These are phyloP conservation scores for Trichophaea hybrida DNA, from an alignment of 2,329 filamentous ascomycete genomes.

Conservation along the genomic window DNA sequence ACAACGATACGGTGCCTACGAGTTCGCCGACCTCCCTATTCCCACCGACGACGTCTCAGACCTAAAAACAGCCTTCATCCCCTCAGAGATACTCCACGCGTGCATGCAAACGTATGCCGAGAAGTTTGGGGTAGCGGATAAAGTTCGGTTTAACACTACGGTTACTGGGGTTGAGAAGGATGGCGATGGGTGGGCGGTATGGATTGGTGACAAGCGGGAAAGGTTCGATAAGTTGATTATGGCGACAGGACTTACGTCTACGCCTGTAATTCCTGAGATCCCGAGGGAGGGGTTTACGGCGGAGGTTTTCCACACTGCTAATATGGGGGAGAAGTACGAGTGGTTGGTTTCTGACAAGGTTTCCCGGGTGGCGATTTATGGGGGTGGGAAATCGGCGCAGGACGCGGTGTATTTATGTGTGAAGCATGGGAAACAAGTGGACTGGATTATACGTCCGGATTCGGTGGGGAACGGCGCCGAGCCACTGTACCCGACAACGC, in stretches of 20 bases:
- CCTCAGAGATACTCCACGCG: slow-evolving; percentile 27
- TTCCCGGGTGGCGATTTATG: slow-evolving; percentile 40
- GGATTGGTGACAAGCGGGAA: background rate
- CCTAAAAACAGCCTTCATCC: slow-evolving; percentile 36
- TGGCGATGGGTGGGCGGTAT: background rate
- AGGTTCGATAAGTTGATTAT: background rate
- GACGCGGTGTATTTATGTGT: slow-evolving; percentile 51
- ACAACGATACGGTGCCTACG: slow-evolving; percentile 7
- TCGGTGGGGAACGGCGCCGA: background rate
- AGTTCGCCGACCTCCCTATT: slow-evolving; percentile 8
- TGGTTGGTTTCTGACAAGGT: slow-evolving; percentile 29
- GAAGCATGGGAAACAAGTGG: slow-evolving; percentile 40
- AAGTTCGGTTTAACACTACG: slow-evolving; percentile 33
- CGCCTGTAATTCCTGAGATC: background rate
- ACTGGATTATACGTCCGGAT: slow-evolving; percentile 43
- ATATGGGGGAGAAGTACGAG: background rate
- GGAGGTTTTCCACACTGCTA: background rate
- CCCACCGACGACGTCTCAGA: slow-evolving; percentile 4
- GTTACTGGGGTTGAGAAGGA: slow-evolving; percentile 35
- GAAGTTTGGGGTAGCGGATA: slow-evolving; percentile 33
- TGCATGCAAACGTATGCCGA: slow-evolving; percentile 26
- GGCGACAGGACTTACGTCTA: background rate
- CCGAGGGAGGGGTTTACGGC: background rate
- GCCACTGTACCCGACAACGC: background rate
- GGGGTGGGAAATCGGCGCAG: slow-evolving; percentile 50